phyloP scores from a whole-genome alignment of 2,329 filamentous ascomycete genomes.

The Lachnellula arida region DNA sequence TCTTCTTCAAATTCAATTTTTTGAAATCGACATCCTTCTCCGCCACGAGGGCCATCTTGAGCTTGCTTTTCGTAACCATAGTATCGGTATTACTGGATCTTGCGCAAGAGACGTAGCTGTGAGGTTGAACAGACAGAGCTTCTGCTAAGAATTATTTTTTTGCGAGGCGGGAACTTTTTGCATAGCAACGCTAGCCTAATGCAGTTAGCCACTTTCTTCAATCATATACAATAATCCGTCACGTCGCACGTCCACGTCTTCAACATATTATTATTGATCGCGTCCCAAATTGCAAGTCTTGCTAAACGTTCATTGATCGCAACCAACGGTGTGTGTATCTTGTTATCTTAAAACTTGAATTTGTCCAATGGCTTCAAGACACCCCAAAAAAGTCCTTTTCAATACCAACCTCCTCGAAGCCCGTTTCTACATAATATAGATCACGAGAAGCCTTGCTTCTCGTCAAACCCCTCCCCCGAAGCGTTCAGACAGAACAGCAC shows the following conservation, averaged over 20 bases:
- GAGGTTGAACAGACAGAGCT: conserved; percentile 7
- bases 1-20: conserved; percentile 38
- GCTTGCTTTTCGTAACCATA: conserved; percentile 38
- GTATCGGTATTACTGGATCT: conserved; percentile 15
- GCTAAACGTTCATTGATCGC: too few relatives aligned
- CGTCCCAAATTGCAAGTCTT: background rate
- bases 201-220: conserved; percentile 1
- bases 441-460: background rate
- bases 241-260: background rate
- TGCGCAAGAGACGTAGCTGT: background rate
- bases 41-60: conserved; percentile 50
- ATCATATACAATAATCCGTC: background rate
- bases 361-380: background rate
- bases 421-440: background rate
- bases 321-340: too few relatives aligned
- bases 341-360: background rate
- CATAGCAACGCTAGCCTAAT: background rate
- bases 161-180: conserved; percentile 13
- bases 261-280: background rate
- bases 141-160: conserved; percentile 7
- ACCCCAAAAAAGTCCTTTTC: conserved; percentile 1
- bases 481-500: background rate
- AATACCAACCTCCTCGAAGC: conserved; percentile 1
- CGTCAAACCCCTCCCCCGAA: background rate
- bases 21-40: conserved; percentile 51